Evolutionary conservation across 1,284 basidiomycete species (phyloP).

Genomic region (Vanrija humicola): DNA sequence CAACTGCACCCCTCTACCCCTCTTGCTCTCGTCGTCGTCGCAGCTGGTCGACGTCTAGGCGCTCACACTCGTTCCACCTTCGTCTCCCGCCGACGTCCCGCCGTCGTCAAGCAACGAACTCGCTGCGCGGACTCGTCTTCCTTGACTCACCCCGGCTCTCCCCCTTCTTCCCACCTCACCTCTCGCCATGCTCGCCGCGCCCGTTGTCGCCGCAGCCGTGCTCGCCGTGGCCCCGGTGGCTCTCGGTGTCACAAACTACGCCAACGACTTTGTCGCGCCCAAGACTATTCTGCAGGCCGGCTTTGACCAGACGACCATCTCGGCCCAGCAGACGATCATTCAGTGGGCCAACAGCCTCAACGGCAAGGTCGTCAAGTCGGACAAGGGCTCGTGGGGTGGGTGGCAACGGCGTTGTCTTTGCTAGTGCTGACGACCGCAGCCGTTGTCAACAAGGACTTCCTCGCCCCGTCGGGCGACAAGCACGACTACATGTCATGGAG

Average conservation of each 20-base stretch:
- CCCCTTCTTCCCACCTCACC: too few species aligned
- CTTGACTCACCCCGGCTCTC: too few species aligned
- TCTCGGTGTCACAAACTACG: slow-evolving; percentile 10
- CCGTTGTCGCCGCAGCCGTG: slow-evolving; percentile 3
- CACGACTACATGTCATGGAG: slow-evolving; percentile 19
- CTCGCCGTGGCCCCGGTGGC: slow-evolving; percentile 5
- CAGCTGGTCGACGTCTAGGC: too few species aligned
- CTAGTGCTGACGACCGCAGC: slow-evolving; percentile 1
- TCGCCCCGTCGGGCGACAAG: slow-evolving; percentile 12
- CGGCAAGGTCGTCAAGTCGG: neutral
- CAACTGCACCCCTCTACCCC: too few species aligned
- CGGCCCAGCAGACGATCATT: slow-evolving; percentile 15
- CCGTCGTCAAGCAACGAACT: too few species aligned
- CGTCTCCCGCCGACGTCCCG: too few species aligned
- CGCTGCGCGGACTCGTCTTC: too few species aligned
- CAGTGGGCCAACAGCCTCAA: slow-evolving; percentile 12
- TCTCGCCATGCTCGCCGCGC: neutral
- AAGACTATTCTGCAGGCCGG: slow-evolving; percentile 8
- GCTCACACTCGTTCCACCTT: too few species aligned
- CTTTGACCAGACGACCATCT: slow-evolving; percentile 2
- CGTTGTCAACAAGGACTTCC: slow-evolving; percentile 11
- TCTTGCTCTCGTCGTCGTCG: too few species aligned
- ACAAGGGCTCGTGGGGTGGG: slow-evolving; percentile 10
- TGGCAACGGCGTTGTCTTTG: neutral
- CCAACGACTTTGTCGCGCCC: slow-evolving; percentile 15